Evolutionary conservation across 2,329 filamentous ascomycete genomes (phyloP).

Genomic region (Botrytis pseudocinerea): DNA sequence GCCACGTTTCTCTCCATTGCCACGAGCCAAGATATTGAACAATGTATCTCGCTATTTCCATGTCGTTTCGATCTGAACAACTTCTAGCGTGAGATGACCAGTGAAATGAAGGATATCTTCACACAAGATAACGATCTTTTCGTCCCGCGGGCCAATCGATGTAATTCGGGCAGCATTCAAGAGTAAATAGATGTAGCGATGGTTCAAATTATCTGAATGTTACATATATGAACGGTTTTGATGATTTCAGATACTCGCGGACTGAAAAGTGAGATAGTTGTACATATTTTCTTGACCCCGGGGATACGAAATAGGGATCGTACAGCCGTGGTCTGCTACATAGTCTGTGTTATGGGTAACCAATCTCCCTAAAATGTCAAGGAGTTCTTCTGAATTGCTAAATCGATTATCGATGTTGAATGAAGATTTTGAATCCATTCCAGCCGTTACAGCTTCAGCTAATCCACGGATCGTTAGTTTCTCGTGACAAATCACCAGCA

Average conservation of each 20-base stretch:
- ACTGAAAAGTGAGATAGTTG: conserved; percentile 6
- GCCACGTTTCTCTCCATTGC: neutral
- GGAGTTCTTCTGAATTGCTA: neutral
- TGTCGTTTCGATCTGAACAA: neutral
- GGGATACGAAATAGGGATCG: too few species aligned
- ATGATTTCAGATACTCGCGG: neutral
- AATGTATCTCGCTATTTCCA: neutral
- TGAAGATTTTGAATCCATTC: neutral
- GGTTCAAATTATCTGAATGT: too few species aligned
- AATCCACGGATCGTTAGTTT: neutral
- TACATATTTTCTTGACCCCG: neutral
- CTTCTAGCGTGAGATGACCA: neutral
- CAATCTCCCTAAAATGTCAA: neutral
- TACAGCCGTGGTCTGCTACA: too few species aligned
- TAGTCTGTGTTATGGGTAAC: neutral
- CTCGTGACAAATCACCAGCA: neutral
- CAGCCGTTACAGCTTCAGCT: conserved; percentile 5
- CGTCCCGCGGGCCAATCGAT: neutral
- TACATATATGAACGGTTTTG: too few species aligned
- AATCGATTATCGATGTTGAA: conserved; percentile 10
- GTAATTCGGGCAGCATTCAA: conserved; percentile 5
- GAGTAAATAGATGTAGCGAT: neutral
- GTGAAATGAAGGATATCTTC: neutral
- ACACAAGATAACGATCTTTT: neutral
- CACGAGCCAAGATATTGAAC: neutral